Evolutionary conservation across 805 yeast genomes (phyloP), one percentile per base, ranked within the genome.

Genomic region (Priceomyces castillae): DNA sequence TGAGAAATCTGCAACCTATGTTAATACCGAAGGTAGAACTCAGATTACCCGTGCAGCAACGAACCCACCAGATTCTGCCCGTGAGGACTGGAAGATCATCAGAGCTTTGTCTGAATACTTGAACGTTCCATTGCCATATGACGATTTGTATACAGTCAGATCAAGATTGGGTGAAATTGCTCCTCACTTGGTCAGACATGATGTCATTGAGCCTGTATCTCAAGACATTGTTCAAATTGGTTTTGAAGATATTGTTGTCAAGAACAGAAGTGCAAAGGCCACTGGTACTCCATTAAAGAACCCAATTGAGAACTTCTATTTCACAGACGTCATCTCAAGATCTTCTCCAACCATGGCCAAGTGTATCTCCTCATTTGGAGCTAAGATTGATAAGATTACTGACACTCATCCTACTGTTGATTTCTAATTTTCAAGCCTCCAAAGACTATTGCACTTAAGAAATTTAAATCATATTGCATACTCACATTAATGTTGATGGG

Each of bases 341-440:
- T 80, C 87, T 44, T 87, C 95, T 39, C 87, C 89, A 51, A 88
- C 95, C 23, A 88, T 87, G 95, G 95, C 95, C 34, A 83, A 78
- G 69, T 85, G 95, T 73, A 81, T 89, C 46, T 76, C 84, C 42
- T 70, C 84, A 44, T 82, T 83, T 58, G 87, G 87, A 41, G 77
- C 83, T 44, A 77, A 80, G 67, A 71, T 80, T 51, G 86, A 81
- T 50, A 81, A 81, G 62, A 64, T 72, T 42, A 61, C 62, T 46
- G 85, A 80, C 62, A 76, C 63, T 40, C 62, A 61, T 47, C 75
- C 76, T 40, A 67, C 64, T 48, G 59, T 70, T 52, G 64, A 64
- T 57, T 60, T 63, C 51, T 62, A 58, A 47, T 15, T 16, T 30
- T 30, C 34, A 12, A 35, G 28, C 16, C 28, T 12, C 20, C 25